These are phyloP conservation scores for Ophiostoma ips DNA, from an alignment of 2,329 filamentous ascomycete species.

Conservation along the genomic window DNA sequence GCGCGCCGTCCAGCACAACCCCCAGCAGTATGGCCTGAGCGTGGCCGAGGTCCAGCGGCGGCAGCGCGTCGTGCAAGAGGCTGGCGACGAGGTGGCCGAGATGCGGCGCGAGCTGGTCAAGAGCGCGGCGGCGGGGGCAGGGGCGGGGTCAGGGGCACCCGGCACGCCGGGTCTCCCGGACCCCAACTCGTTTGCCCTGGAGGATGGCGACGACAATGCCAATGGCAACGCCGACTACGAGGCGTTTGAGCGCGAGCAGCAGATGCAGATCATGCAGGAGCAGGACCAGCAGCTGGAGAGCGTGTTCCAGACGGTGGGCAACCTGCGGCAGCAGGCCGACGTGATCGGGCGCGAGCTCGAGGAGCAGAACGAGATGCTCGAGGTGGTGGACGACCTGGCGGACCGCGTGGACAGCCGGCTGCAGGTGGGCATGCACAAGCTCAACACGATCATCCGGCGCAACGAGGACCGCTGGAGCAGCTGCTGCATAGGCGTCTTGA, in stretches of 20 bases:
- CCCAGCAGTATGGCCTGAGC: conserved; percentile 74
- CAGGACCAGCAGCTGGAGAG: conserved; percentile 89
- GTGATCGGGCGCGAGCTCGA: conserved; percentile 94
- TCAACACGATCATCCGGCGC: conserved; percentile 68
- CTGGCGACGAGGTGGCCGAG: conserved; percentile 75
- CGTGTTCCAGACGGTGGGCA: conserved; percentile 87
- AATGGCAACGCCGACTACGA: conserved; percentile 45
- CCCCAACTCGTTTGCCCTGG: conserved; percentile 42
- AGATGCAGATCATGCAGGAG: conserved; percentile 82
- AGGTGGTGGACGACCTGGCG: conserved; percentile 69
- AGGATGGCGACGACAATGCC: conserved; percentile 23
- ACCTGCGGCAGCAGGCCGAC: conserved; percentile 76
- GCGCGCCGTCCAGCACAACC: conserved; percentile 73
- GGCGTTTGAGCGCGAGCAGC: conserved; percentile 81
- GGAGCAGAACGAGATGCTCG: conserved; percentile 81
- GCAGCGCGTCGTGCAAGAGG: conserved; percentile 71
- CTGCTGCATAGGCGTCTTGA: conserved; percentile 81
- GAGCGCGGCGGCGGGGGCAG: conserved; percentile 34
- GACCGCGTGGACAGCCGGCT: conserved; percentile 80
- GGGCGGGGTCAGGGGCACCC: conserved; percentile 17
- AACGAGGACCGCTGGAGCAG: conserved; percentile 84
- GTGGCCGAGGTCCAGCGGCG: conserved; percentile 69
- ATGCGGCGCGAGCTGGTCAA: conserved; percentile 66
- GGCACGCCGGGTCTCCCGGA: conserved; percentile 29
- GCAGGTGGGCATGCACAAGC: conserved; percentile 72